A percentile compares a stretch with the other conserved stretches of the same genome.
phyloP scores from a whole-genome alignment of 495 filamentous ascomycete genomes.

The Daldinia caldariorum region DNA sequence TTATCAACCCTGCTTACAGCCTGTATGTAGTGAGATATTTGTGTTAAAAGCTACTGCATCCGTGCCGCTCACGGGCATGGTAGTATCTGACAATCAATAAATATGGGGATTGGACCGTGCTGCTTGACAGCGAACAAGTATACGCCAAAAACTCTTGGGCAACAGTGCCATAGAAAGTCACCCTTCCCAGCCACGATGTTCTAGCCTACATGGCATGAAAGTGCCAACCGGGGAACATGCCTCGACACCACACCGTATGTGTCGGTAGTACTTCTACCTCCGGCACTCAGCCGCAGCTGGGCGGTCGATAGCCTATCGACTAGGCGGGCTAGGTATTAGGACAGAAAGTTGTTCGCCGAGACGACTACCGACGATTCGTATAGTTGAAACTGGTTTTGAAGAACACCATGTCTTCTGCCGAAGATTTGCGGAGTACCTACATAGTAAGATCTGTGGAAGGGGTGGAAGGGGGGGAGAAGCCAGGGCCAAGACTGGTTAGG shows the following conservation, averaged over 20 bases:
- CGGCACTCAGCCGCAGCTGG: slow-evolving; percentile 28
- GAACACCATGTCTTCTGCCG: slow-evolving; percentile 22
- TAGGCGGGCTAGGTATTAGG: background rate
- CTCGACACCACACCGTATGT: background rate
- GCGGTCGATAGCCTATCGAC: slow-evolving; percentile 13
- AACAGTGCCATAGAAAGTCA: slow-evolving; percentile 2
- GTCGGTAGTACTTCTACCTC: slow-evolving; percentile 29
- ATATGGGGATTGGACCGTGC: slow-evolving; percentile 2
- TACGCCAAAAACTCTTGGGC: background rate
- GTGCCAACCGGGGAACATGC: background rate
- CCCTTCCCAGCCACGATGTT: background rate
- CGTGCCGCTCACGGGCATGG: slow-evolving; percentile 23
- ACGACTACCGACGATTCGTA: slow-evolving; percentile 15
- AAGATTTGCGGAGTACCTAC: slow-evolving; percentile 44
- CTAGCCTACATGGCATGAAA: background rate
- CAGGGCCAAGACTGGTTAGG: slow-evolving; percentile 21
- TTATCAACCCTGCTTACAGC: slow-evolving; percentile 14
- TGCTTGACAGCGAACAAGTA: background rate
- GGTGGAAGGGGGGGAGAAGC: background rate
- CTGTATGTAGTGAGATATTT: slow-evolving; percentile 9
- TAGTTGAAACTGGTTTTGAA: slow-evolving; percentile 19
- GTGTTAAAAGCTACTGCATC: slow-evolving; percentile 14
- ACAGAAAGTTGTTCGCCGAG: background rate
- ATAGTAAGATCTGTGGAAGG: slow-evolving; percentile 38
- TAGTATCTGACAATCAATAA: slow-evolving; percentile 12